Percentiles rank a stretch among this genome's conserved stretches.
These are phyloP conservation scores for Phytophthora colocasiae DNA, from an alignment of 352 stramenopile species.

Conservation along the genomic window DNA sequence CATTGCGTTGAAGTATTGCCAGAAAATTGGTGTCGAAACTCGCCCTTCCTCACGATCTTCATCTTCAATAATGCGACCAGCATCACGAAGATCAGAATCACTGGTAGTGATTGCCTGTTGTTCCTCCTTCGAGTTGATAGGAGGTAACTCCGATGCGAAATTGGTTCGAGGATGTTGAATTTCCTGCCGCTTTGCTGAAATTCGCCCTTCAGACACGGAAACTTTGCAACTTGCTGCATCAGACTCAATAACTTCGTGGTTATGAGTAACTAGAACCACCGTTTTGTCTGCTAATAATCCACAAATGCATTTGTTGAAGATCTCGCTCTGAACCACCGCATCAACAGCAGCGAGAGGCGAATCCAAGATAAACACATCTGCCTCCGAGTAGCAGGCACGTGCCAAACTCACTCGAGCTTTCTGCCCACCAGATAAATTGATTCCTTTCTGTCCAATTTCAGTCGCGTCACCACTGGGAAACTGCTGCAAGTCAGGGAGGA, in stretches of 20 bases:
- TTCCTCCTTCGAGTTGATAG: conserved; percentile 1
- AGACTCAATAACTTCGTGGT: conserved; percentile 61
- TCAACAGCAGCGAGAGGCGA: conserved; percentile 94
- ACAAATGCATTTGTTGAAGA: conserved; percentile 77
- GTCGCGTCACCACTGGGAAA: conserved; percentile 89
- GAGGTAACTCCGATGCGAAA: conserved; percentile 6
- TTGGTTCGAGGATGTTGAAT: conserved; percentile 6
- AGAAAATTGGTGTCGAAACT: conserved; percentile 52
- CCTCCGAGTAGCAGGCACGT: conserved; percentile 65
- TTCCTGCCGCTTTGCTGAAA: conserved; percentile 12
- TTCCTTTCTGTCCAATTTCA: conserved; percentile 95
- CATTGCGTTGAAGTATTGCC: conserved; percentile 49
- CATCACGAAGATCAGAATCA: neutral
- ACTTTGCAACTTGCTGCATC: conserved; percentile 37
- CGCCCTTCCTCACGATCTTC: conserved; percentile 51
- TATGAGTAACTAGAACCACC: conserved; percentile 93
- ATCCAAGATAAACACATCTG: conserved; percentile 88
- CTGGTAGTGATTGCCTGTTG: neutral
- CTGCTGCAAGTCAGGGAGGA: conserved; percentile 85
- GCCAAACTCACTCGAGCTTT: conserved; percentile 81
- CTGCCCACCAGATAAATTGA: conserved; percentile 96
- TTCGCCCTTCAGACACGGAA: conserved; percentile 32
- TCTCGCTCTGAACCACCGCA: conserved; percentile 91
- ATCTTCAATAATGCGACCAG: conserved; percentile 41
- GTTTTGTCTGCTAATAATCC: conserved; percentile 53